Base-by-base conservation (phyloP, 768 basidiomycete species). In the Tricholoma saponaceum region DNA sequence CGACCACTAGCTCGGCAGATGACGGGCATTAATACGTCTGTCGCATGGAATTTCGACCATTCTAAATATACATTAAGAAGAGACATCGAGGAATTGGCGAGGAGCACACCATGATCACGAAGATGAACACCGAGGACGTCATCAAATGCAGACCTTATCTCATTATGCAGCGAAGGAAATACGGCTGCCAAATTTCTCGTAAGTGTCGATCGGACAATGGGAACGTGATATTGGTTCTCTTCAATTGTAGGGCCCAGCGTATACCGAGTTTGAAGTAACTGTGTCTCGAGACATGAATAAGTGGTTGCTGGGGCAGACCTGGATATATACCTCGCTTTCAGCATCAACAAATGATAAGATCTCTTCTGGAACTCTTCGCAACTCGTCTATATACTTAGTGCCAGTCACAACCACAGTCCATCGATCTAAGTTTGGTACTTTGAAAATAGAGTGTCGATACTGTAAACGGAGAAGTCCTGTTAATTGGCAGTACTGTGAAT, bases 161-260 rank as follows among this genome's bases (percentile, higher is more conserved):
- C 85, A 23, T 84, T 79, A 1, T 68, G 70, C 10, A 86, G 50
- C 5, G 68, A 70, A 13, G 72, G 67, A 56, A 77, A 72, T 18
- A 70, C 60, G 5, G 61, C 61, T n/a, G 64, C 66, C 8, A 79
- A 56, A 41, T 74, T 74, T 47, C 75, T 62, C 5, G 72, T 76
- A 18, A 79, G 66, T 12, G 65, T 64, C 3, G 67, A 66, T 5
- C 71, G 69, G 30, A 77, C 64, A 16, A 76, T 64, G 12, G 65
- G 66, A 39, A 76, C 64, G 46, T 78, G 76, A 57, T 76, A 78
- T 0, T 68, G 70, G 58, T 76, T 69, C 9, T 60, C 43, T 20
- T 60, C 63, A 32, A 75, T 63, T 10, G 60, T 64, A 13, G 63
- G 52, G 12, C 75, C 75, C 1, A 79, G 52, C 0, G 76, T 76